Evolutionary conservation across 2,329 filamentous ascomycete species (phyloP).

Genomic region (Fusarium temperatum): DNA sequence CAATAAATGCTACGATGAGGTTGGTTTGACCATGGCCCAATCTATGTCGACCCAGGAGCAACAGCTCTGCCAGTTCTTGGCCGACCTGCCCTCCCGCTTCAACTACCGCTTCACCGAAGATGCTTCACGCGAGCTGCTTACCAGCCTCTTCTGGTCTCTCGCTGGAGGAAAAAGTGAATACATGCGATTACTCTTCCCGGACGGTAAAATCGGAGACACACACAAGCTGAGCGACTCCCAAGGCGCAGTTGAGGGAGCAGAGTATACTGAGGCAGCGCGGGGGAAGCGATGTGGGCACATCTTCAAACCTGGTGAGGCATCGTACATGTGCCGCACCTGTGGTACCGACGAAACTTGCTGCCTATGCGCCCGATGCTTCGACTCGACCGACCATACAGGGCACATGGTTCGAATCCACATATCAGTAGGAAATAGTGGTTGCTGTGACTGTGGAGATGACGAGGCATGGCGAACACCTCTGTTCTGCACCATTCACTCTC

Average conservation of each 20-base stretch:
- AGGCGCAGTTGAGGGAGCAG: slow-evolving; percentile 90
- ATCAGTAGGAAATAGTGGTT: slow-evolving; percentile 90
- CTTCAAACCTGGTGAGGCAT: slow-evolving; percentile 92
- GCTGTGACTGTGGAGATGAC: slow-evolving; percentile 95
- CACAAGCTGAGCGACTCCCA: slow-evolving; percentile 89
- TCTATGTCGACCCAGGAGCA: slow-evolving; percentile 74
- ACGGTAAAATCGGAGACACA: slow-evolving; percentile 69
- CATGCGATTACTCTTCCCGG: slow-evolving; percentile 82
- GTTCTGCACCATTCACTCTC: slow-evolving; percentile 92
- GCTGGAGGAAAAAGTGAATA: slow-evolving; percentile 79
- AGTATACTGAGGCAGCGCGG: slow-evolving; percentile 90
- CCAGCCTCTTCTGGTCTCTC: slow-evolving; percentile 87
- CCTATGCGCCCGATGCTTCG: slow-evolving; percentile 92
- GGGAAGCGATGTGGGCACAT: slow-evolving; percentile 98
- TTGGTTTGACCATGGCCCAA: slow-evolving; percentile 57
- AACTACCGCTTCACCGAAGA: slow-evolving; percentile 78
- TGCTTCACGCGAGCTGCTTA: slow-evolving; percentile 76
- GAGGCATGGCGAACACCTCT: slow-evolving; percentile 93
- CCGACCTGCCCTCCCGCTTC: slow-evolving; percentile 77
- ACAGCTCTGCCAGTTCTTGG: slow-evolving; percentile 84
- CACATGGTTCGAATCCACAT: slow-evolving; percentile 91
- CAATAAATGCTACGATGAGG: slow-evolving; percentile 40
- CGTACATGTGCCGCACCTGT: slow-evolving; percentile 94
- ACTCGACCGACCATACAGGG: slow-evolving; percentile 91
- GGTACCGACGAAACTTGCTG: slow-evolving; percentile 95